Base-by-base conservation (phyloP, 23 red algal genomes). In the Porphyridium purpureum region DNA sequence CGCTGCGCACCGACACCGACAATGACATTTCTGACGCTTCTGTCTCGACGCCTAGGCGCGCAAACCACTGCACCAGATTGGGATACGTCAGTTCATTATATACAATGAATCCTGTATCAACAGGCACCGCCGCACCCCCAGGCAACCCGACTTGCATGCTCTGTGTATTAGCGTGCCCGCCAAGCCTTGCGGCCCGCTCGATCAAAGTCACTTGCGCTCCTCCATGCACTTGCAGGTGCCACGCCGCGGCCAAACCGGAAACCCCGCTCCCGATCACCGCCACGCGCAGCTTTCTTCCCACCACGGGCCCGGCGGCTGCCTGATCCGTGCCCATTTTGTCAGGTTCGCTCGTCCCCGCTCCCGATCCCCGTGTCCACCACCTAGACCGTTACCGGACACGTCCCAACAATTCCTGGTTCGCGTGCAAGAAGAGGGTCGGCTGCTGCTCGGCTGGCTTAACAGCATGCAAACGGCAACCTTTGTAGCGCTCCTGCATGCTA, bases 21-120 rank as follows among this genome's bases (percentile, higher is more conserved):
- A 98, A 98, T 1, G 90, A 98, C 90, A 98, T 98, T 27, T 77
- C 70, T 21, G 90, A 84, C 32, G 76, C 50, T 17, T 82, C 77
- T 31, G 66, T 64, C 31, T 62, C 52, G 15, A 86, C 80, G 56
- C 57, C 52, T 4, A 98, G 70, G 17, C 41, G 32, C 49, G 85
- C 54, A 65, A 79, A 79, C 33, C 75, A 66, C 24, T 52, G 54
- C 17, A 86, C 59, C 31, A 98, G 66, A 34, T 98, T 76, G n/a
- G 90, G 90, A 59, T 98, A 98, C 9, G 90, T 85, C 15, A 40
- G n/a, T 11, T 66, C 59, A 47, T 98, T 98, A 58, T 82, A 98
- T 0, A 98, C 90, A 47, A 98, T 86, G 55, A 98, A 98, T 25
- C 90, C 84, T 17, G 66, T 54, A 21, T 24, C 64, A 19, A 57